Evolutionary conservation across 2,329 filamentous ascomycete genomes (phyloP).

Genomic region (Cercospora sp.): DNA sequence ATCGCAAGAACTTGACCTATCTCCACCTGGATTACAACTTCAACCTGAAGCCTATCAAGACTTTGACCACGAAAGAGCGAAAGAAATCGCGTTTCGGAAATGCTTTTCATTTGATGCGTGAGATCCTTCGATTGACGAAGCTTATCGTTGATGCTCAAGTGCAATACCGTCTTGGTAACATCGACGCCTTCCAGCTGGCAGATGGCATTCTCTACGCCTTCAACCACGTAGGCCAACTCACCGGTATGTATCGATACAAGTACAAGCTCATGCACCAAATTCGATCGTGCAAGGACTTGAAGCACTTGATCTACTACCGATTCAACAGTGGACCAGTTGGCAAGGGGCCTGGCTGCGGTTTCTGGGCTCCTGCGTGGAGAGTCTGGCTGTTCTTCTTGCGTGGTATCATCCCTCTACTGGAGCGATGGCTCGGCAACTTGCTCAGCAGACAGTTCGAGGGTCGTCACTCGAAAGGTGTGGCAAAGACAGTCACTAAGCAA

Average conservation of each 20-base stretch:
- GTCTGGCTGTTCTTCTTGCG: slow-evolving; percentile 99
- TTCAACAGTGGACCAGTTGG: slow-evolving; percentile 97
- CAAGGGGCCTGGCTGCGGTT: slow-evolving; percentile 95
- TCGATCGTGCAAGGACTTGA: slow-evolving; percentile 96
- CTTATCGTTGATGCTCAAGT: slow-evolving; percentile 98
- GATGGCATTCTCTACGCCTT: slow-evolving; percentile 99
- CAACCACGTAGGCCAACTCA: slow-evolving; percentile 97
- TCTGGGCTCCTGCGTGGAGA: slow-evolving; percentile 98
- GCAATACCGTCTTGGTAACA: slow-evolving; percentile 94
- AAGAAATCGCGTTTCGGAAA: slow-evolving; percentile 99
- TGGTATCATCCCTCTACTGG: slow-evolving; percentile 92
- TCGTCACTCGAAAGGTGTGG: slow-evolving; percentile 96
- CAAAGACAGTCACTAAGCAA: slow-evolving; percentile 98
- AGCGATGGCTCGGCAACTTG: slow-evolving; percentile 95
- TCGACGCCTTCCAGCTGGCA: slow-evolving; percentile 96
- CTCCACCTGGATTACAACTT: slow-evolving; percentile 99
- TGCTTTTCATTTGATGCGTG: slow-evolving; percentile 97
- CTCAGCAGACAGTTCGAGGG: slow-evolving; percentile 97
- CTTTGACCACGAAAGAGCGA: slow-evolving; percentile 94
- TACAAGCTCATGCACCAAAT: slow-evolving; percentile 99
- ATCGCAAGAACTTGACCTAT: slow-evolving; percentile 97
- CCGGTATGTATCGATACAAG: slow-evolving; percentile 99
- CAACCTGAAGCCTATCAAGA: slow-evolving; percentile 98
- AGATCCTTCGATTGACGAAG: slow-evolving; percentile 93
- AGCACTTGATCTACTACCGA: slow-evolving; percentile 98